A percentile compares a stretch with the other conserved stretches of the same genome.
phyloP scores from a whole-genome alignment of 2,329 filamentous ascomycete species.

The Plenodomus tracheiphilus region DNA sequence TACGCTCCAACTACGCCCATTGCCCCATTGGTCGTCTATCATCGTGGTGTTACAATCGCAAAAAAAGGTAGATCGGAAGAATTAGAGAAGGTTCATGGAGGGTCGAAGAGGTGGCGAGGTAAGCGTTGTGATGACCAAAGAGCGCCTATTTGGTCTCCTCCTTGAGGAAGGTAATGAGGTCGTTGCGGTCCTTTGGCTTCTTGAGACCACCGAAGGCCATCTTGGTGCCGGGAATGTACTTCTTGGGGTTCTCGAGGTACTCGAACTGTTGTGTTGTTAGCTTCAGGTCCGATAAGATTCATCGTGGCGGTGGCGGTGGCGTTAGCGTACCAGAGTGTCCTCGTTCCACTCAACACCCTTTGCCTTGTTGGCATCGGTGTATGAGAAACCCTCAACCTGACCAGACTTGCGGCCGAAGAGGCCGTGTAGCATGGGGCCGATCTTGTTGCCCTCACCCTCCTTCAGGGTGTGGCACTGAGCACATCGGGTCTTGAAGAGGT shows the following conservation, averaged over 20 bases:
- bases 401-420: constrained; percentile 97
- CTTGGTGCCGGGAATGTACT: constrained; percentile 99
- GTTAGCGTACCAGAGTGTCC: constrained; percentile 70
- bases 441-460: constrained; percentile 90
- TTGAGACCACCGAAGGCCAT: constrained; percentile 99
- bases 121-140: constrained; percentile 25
- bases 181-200: constrained; percentile 99
- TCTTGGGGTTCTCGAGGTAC: constrained; percentile 99
- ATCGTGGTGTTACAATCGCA: constrained; percentile 43
- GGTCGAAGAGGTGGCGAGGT: constrained; percentile 18
- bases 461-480: constrained; percentile 98
- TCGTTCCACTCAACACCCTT: constrained; percentile 91
- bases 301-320: neutral
- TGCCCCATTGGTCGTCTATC: constrained; percentile 46
- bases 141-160: constrained; percentile 68
- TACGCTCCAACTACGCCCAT: constrained; percentile 23
- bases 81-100: constrained; percentile 34
- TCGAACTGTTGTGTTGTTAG: constrained; percentile 65
- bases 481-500: constrained; percentile 99
- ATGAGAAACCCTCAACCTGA: constrained; percentile 87
- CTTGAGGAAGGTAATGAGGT: constrained; percentile 87
- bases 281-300: neutral
- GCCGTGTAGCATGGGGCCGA: constrained; percentile 94
- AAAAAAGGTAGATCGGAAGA: constrained; percentile 24
- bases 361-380: constrained; percentile 99